phyloP scores from a whole-genome alignment of 345 rosid genomes.

The Syzygium oleosum region DNA sequence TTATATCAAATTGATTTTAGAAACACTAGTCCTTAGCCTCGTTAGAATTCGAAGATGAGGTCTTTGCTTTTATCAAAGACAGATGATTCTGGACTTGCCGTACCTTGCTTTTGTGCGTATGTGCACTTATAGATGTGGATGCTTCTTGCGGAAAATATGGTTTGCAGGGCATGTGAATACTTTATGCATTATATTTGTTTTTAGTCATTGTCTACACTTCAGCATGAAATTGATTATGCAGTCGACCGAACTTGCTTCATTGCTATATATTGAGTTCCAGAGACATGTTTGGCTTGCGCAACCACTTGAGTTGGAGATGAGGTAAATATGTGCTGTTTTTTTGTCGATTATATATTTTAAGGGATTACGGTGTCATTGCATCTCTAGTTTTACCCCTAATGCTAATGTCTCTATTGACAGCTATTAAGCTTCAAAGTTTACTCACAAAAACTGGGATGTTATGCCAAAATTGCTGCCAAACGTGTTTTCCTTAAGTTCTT shows the following conservation, averaged over 20 bases:
- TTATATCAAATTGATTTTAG: background rate
- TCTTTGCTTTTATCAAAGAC: background rate
- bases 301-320: background rate
- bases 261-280: background rate
- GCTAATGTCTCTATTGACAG: background rate
- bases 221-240: background rate
- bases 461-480: background rate
- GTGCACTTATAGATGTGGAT: background rate
- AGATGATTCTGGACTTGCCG: background rate
- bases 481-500: background rate
- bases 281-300: rapidly evolving
- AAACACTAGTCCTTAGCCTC: background rate
- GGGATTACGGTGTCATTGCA: background rate
- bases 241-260: background rate
- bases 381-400: background rate
- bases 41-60: background rate
- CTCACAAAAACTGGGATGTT: background rate
- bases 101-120: background rate
- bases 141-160: background rate
- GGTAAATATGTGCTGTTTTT: background rate
- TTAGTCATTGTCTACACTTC: background rate
- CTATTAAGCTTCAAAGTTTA: background rate
- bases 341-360: rapidly evolving
- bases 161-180: background rate
- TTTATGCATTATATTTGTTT: background rate